Evolutionary conservation across 2,329 filamentous ascomycete species (phyloP).

Genomic region (Emmonsia crescens): DNA sequence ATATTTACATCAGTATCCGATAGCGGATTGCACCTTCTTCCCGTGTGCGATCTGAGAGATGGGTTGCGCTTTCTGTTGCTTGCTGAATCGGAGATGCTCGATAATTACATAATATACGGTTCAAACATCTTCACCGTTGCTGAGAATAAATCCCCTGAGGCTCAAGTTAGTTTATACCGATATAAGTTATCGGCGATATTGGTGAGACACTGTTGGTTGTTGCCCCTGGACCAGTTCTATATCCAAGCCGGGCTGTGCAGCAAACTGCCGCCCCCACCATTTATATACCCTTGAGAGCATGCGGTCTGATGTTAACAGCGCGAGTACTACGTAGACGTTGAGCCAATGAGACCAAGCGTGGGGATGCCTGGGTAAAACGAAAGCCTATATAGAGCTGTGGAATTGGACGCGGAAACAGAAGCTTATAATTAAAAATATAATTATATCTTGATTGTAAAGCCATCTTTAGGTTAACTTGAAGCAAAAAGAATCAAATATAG

Average conservation of each 20-base stretch:
- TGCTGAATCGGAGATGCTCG: not conserved
- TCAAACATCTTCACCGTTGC: too few relatives aligned
- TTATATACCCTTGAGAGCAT: not conserved
- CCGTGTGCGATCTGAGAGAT: not conserved
- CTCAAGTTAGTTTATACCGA: too few relatives aligned
- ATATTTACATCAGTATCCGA: not conserved
- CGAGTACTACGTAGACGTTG: too few relatives aligned
- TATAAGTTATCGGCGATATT: too few relatives aligned
- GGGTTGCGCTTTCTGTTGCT: not conserved
- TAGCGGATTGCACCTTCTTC: not conserved
- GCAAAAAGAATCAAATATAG: not conserved
- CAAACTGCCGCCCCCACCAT: not conserved
- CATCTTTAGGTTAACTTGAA: not conserved
- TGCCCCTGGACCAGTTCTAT: too few relatives aligned
- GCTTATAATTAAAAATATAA: not conserved
- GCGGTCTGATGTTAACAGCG: not conserved
- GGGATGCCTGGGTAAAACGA: not conserved
- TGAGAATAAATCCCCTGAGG: too few relatives aligned
- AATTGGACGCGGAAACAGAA: too few relatives aligned
- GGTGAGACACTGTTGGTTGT: too few relatives aligned
- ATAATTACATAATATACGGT: too few relatives aligned
- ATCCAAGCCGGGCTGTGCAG: not conserved
- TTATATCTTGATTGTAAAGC: not conserved
- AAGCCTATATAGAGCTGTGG: not conserved
- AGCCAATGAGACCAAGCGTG: not conserved